Percentiles rank a stretch among this genome's conserved stretches.
Conservation (phyloP, 257 asterid genomes). For the Nicotiana noctiflora region DNA sequence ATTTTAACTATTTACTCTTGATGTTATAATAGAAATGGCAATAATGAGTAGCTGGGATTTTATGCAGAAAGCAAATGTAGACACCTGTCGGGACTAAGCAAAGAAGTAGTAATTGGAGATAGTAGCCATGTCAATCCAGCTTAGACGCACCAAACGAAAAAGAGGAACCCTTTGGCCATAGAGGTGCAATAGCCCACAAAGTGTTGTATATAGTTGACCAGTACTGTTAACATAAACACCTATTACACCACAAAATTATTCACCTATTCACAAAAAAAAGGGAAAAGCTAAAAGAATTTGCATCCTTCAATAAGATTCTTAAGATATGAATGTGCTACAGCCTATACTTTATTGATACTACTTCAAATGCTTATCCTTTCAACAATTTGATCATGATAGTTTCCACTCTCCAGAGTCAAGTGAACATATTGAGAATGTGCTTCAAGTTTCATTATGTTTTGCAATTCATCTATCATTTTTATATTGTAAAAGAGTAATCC, state of each 20-base stretch:
- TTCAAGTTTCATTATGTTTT: not conserved
- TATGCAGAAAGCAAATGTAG: not conserved
- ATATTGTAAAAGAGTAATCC: not conserved
- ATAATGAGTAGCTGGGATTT: not conserved
- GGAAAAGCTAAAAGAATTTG: too few species aligned
- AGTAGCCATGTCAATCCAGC: not conserved
- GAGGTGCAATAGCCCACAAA: not conserved
- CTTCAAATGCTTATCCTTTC: not conserved
- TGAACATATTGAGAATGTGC: not conserved
- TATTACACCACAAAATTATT: not conserved
- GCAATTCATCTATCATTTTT: not conserved
- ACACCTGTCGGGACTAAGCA: not conserved
- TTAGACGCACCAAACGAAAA: too few species aligned
- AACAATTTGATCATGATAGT: not conserved
- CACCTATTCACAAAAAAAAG: too few species aligned
- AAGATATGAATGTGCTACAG: not conserved
- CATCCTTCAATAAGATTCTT: not conserved
- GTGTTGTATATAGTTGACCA: not conserved
- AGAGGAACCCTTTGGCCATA: not conserved
- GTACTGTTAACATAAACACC: not conserved
- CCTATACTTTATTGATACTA: not conserved
- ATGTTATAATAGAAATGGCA: not conserved
- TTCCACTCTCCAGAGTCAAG: too few species aligned
- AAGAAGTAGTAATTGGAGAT: not conserved
- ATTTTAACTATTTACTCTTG: not conserved